phyloP scores from a whole-genome alignment of 306 rosid genomes.

The Pyrus bretschneideri region DNA sequence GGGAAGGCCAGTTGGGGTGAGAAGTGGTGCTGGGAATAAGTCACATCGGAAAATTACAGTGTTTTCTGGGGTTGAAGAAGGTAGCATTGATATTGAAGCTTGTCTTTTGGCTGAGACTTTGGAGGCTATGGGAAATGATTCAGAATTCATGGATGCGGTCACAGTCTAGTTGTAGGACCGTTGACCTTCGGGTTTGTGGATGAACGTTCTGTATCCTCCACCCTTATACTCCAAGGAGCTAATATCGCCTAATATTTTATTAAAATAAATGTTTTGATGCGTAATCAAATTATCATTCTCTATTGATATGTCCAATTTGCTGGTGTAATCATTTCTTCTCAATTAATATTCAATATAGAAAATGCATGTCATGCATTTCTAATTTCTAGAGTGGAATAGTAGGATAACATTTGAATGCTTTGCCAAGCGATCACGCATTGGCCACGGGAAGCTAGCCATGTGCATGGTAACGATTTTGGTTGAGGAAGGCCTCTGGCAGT shows the following conservation, averaged over 20 bases:
- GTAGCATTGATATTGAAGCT: constrained; percentile 34
- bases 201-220: too few species aligned
- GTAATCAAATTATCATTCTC: not conserved
- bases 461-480: constrained; percentile 40
- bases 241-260: too few species aligned
- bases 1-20: constrained; percentile 38
- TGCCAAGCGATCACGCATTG: not conserved
- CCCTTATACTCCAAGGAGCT: too few species aligned
- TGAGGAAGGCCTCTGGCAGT: constrained; percentile 38
- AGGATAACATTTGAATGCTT: too few species aligned
- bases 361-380: too few species aligned
- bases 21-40: constrained; percentile 30
- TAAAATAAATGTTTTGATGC: too few species aligned
- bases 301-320: not conserved
- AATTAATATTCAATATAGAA: too few species aligned
- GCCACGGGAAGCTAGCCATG: constrained; percentile 24
- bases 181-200: too few species aligned
- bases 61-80: constrained; percentile 33
- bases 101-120: constrained; percentile 22
- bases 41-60: constrained; percentile 20
- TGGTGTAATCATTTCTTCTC: not conserved
- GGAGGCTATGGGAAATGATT: constrained; percentile 28
- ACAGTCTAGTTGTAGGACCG: not conserved
- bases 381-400: not conserved
- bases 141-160: constrained; percentile 14